These are phyloP conservation scores for Cercospora zeae-maydis DNA, from an alignment of 2,329 filamentous ascomycete species.

Conservation along the genomic window DNA sequence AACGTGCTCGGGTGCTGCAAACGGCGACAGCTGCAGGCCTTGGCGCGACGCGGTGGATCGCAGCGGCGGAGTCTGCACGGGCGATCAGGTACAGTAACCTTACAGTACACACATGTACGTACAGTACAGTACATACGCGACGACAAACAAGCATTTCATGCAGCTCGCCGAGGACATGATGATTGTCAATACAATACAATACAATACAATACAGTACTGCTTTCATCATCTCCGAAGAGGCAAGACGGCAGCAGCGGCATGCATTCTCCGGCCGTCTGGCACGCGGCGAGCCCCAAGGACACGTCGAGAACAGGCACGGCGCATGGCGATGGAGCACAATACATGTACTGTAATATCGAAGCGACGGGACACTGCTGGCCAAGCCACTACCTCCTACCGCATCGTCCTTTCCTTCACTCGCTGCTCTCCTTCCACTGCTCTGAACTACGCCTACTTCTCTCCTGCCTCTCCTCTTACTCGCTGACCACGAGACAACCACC, in stretches of 20 bases:
- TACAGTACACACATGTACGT: too few species aligned
- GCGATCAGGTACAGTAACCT: constrained; percentile 1
- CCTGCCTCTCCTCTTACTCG: background rate
- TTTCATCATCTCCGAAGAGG: too few species aligned
- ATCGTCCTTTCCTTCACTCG: background rate
- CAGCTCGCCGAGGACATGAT: background rate
- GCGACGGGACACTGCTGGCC: background rate
- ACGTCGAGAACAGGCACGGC: background rate
- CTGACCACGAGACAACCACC: background rate
- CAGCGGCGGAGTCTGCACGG: background rate
- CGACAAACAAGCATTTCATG: background rate
- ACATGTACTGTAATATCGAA: background rate
- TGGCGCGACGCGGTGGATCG: background rate
- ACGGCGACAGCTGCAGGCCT: background rate
- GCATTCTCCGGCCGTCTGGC: constrained; percentile 3
- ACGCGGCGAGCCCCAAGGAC: background rate
- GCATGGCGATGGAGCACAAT: constrained; percentile 6
- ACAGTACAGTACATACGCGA: too few species aligned
- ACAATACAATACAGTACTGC: too few species aligned
- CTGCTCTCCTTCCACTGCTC: background rate
- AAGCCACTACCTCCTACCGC: too few species aligned
- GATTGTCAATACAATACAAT: too few species aligned
- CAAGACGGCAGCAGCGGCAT: background rate
- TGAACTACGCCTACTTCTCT: background rate
- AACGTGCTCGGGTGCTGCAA: background rate